Evolutionary conservation across 2,329 filamentous ascomycete genomes (phyloP).

Genomic region (Verruconis gallopava): DNA sequence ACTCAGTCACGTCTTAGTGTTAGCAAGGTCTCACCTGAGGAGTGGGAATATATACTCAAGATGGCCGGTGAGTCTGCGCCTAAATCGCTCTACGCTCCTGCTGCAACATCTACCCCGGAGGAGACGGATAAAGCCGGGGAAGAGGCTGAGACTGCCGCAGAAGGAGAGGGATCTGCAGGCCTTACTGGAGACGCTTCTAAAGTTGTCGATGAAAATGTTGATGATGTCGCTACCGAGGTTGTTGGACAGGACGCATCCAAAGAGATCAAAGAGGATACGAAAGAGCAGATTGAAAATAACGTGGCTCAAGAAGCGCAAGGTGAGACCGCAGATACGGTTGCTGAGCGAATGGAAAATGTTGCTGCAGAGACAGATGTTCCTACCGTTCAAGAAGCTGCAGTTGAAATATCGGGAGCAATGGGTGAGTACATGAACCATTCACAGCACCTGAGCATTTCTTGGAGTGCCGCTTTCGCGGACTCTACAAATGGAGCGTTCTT

Average conservation of each 20-base stretch:
- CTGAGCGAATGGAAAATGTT: conserved; percentile 5
- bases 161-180: background rate
- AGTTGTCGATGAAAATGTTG: conserved; percentile 6
- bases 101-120: background rate
- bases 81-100: background rate
- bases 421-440: background rate
- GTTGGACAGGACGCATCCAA: conserved; percentile 1
- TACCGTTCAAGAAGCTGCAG: background rate
- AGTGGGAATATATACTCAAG: conserved; percentile 52
- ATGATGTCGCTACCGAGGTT: background rate
- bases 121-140: background rate
- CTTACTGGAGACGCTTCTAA: background rate
- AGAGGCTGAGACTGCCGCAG: background rate
- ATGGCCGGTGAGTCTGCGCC: conserved; percentile 25
- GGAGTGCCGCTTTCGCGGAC: background rate
- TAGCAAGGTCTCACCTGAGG: conserved; percentile 47
- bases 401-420: background rate
- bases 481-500: no score
- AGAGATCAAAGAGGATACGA: background rate
- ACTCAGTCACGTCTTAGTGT: conserved; percentile 77
- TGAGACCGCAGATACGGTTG: conserved; percentile 1
- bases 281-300: conserved; percentile 3
- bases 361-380: no score
- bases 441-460: background rate
- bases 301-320: background rate